phyloP scores from a whole-genome alignment of 768 basidiomycete species.

The Mycena pura region DNA sequence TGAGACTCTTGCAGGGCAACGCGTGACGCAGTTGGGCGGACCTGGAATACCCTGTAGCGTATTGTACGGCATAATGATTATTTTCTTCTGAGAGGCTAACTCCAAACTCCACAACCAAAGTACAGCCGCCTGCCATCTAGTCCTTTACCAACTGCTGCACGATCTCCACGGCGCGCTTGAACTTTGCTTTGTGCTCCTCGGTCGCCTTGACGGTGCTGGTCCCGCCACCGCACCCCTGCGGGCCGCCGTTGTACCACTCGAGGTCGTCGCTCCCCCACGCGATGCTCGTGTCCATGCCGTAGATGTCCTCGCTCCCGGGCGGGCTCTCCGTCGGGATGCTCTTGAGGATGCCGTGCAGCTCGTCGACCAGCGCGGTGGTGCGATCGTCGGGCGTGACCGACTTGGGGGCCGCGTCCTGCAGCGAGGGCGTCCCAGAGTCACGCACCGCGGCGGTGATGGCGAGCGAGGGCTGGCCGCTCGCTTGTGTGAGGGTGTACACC shows the following conservation, averaged over 20 bases:
- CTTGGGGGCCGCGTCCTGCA: slow-evolving; percentile 51
- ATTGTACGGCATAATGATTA: no score
- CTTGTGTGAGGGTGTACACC: slow-evolving; percentile 57
- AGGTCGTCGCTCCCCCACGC: slow-evolving; percentile 62
- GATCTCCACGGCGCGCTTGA: slow-evolving; percentile 73
- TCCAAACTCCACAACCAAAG: no score
- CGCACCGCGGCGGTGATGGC: slow-evolving; percentile 56
- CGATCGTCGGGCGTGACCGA: slow-evolving; percentile 40
- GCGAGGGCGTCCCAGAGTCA: slow-evolving; percentile 50
- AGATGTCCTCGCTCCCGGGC: slow-evolving; percentile 74
- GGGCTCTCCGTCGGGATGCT: slow-evolving; percentile 60
- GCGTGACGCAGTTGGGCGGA: no score
- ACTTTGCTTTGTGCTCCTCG: slow-evolving; percentile 68
- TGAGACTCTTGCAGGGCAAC: slow-evolving; percentile 45
- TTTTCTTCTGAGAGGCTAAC: no score
- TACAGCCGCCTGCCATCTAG: no score
- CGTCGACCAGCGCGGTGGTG: slow-evolving; percentile 55
- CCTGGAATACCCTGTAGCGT: no score
- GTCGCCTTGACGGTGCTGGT: slow-evolving; percentile 55
- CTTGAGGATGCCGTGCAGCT: slow-evolving; percentile 67
- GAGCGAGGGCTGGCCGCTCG: slow-evolving; percentile 43
- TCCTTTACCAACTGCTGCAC: slow-evolving; percentile 57
- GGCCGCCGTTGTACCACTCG: slow-evolving; percentile 67
- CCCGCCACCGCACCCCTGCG: slow-evolving; percentile 65
- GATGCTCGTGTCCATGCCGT: slow-evolving; percentile 72